phyloP scores from a whole-genome alignment of 495 filamentous ascomycete species.

The Trichoderma gamsii region DNA sequence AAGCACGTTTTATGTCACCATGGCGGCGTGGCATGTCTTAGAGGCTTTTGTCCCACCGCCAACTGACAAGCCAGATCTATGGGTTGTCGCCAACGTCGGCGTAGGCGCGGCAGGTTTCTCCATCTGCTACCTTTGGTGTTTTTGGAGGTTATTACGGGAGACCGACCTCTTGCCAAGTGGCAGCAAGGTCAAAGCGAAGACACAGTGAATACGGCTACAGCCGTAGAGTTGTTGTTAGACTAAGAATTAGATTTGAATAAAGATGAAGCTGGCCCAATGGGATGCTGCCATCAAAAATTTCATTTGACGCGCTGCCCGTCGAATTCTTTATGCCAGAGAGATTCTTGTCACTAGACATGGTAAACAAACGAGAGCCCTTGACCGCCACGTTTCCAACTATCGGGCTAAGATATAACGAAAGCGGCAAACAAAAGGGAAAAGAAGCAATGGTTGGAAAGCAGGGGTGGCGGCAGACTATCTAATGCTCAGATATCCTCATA shows the following conservation, averaged over 20 bases:
- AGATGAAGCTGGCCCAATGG: not conserved
- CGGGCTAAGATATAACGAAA: not conserved
- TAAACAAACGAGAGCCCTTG: not conserved
- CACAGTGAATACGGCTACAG: slow-evolving; percentile 23
- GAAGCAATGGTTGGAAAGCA: no score
- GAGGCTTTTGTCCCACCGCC: slow-evolving; percentile 65
- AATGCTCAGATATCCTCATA: no score
- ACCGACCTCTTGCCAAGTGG: slow-evolving; percentile 38
- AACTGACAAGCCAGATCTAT: slow-evolving; percentile 76
- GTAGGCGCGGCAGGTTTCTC: slow-evolving; percentile 80
- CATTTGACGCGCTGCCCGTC: no score
- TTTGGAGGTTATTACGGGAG: slow-evolving; percentile 62
- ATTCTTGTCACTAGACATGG: not conserved
- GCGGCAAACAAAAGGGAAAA: not conserved
- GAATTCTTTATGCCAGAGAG: not conserved
- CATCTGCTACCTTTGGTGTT: slow-evolving; percentile 84
- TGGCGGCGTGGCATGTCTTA: slow-evolving; percentile 71
- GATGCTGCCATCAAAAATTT: no score
- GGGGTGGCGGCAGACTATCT: no score
- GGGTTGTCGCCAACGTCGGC: slow-evolving; percentile 84
- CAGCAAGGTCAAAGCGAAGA: slow-evolving; percentile 33
- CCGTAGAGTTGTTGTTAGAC: not conserved
- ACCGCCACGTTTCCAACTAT: not conserved
- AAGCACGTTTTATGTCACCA: slow-evolving; percentile 63
- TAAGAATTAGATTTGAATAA: not conserved